phyloP scores from a whole-genome alignment of 306 rosid genomes.

The Cucumis hystrix region DNA sequence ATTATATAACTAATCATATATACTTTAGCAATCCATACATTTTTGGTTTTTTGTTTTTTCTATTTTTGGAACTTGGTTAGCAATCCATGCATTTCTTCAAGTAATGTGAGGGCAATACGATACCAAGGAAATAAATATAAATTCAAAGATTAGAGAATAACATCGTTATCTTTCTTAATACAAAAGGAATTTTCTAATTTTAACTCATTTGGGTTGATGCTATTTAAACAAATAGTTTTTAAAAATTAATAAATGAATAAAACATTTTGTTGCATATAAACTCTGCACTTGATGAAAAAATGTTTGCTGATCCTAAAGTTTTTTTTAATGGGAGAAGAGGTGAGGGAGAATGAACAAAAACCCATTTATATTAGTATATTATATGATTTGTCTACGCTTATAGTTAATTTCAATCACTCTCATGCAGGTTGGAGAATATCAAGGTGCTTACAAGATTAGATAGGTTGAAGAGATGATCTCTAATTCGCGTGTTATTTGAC shows the following conservation, averaged over 20 bases:
- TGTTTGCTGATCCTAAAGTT: slow-evolving; percentile 93
- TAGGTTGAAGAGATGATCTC: not conserved
- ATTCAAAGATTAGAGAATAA: too few species aligned
- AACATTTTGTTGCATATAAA: slow-evolving; percentile 3
- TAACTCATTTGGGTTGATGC: not conserved
- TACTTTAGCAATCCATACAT: too few species aligned
- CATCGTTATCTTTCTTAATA: not conserved
- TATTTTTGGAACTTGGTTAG: too few species aligned
- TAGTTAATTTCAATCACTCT: slow-evolving; percentile 9
- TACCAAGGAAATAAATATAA: too few species aligned
- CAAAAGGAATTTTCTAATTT: not conserved
- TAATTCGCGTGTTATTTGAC: not conserved
- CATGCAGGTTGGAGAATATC: slow-evolving; percentile 93
- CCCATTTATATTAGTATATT: not conserved
- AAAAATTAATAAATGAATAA: too few species aligned
- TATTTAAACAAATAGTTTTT: too few species aligned
- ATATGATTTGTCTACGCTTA: slow-evolving; percentile 8
- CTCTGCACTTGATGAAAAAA: slow-evolving; percentile 93
- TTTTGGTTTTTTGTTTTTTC: too few species aligned
- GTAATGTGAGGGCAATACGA: too few species aligned
- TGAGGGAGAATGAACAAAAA: slow-evolving; percentile 10
- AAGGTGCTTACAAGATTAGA: slow-evolving; percentile 94
- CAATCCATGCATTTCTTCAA: too few species aligned
- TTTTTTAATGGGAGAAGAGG: slow-evolving; percentile 98
- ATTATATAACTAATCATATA: not conserved